Conservation (phyloP, 2,329 filamentous ascomycete species). For the Trichophyton rubrum region DNA sequence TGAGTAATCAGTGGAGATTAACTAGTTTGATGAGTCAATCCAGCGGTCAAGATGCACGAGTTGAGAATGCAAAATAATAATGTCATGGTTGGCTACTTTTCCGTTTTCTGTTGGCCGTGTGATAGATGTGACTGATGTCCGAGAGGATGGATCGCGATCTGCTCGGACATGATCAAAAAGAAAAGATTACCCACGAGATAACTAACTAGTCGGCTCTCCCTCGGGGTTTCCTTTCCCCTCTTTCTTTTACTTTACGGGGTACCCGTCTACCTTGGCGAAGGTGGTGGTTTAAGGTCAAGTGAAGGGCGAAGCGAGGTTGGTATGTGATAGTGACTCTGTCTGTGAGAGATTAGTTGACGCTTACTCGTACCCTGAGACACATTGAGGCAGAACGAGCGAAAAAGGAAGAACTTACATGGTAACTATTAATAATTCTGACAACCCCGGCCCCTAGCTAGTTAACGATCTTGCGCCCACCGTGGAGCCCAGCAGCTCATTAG, state of each 20-base stretch:
- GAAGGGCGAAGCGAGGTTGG: neutral
- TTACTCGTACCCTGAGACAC: neutral
- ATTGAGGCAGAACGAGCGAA: neutral
- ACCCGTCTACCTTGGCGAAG: neutral
- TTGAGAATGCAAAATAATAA: no score
- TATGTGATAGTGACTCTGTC: neutral
- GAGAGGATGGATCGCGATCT: conserved; percentile 2
- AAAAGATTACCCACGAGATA: neutral
- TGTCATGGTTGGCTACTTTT: neutral
- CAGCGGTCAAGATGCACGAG: neutral
- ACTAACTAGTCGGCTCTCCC: neutral
- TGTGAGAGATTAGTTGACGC: neutral
- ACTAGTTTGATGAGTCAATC: neutral
- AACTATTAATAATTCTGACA: neutral
- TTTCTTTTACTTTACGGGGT: neutral
- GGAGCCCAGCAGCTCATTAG: neutral
- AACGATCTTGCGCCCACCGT: neutral
- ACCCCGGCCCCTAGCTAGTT: neutral
- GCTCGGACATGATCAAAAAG: neutral
- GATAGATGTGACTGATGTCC: neutral
- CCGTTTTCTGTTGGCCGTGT: neutral
- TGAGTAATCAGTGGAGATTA: neutral
- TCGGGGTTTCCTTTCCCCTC: neutral
- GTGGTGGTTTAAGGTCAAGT: neutral
- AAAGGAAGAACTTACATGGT: neutral